Conservation (phyloP, 352 stramenopile genomes). For the Plasmopara muralis region DNA sequence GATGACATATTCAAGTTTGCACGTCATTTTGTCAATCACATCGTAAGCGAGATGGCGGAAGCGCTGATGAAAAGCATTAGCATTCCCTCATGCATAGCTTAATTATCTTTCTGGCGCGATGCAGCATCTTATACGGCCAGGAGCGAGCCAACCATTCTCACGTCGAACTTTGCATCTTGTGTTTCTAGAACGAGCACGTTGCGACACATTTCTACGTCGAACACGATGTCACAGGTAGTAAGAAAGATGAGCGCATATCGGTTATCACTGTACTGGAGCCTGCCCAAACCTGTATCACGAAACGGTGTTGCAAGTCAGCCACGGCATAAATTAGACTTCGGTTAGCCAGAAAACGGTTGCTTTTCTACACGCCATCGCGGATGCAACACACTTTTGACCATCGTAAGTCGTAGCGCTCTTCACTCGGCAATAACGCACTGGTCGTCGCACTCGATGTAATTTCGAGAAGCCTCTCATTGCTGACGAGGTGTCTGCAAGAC, state of each 20-base stretch:
- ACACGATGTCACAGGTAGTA: not conserved
- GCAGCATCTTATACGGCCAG: not conserved
- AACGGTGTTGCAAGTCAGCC: too few relatives aligned
- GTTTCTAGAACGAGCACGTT: not conserved
- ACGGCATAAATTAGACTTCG: too few relatives aligned
- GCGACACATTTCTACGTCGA: not conserved
- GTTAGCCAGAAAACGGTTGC: too few relatives aligned
- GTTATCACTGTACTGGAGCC: not conserved
- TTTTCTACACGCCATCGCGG: too few relatives aligned
- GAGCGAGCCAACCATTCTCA: not conserved
- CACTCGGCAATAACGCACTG: too few relatives aligned
- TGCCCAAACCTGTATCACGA: not conserved
- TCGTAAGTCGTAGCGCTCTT: too few relatives aligned
- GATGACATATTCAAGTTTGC: too few relatives aligned
- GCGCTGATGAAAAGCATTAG: not conserved
- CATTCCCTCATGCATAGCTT: not conserved
- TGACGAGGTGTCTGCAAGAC: too few relatives aligned
- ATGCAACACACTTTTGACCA: too few relatives aligned
- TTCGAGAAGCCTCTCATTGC: too few relatives aligned
- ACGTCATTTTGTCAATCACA: too few relatives aligned
- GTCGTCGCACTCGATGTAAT: too few relatives aligned
- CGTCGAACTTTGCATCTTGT: not conserved
- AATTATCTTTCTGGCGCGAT: not conserved
- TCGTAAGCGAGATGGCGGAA: not conserved
- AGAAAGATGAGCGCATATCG: not conserved